Evolutionary conservation across 2,329 filamentous ascomycete genomes (phyloP).

Genomic region (Aspergillus pseudoviridinutans): DNA sequence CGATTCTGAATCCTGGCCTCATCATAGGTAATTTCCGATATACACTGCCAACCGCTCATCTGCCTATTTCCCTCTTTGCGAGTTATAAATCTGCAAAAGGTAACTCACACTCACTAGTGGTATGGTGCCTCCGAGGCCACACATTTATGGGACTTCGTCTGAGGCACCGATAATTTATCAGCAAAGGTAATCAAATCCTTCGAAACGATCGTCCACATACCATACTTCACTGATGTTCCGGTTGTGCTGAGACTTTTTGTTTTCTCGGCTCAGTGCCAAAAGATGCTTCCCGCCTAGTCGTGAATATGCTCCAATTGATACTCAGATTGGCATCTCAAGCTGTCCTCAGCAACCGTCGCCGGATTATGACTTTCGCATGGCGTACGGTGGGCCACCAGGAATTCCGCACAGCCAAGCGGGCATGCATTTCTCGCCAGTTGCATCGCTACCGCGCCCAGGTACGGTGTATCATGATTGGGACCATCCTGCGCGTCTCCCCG

Average conservation of each 20-base stretch:
- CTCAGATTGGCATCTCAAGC: conserved; percentile 19
- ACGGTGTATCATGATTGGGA: conserved; percentile 34
- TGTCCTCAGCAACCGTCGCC: conserved; percentile 20
- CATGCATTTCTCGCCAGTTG: conserved; percentile 30
- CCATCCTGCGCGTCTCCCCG: conserved; percentile 26
- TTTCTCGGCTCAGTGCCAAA: conserved; percentile 24
- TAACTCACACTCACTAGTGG: conserved; percentile 25
- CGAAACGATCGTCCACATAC: conserved; percentile 1
- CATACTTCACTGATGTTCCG: conserved; percentile 4
- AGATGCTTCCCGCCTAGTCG: conserved; percentile 27
- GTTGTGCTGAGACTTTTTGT: conserved; percentile 15
- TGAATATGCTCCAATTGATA: conserved; percentile 27
- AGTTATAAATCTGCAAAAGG: not conserved
- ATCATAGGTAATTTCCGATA: conserved; percentile 32
- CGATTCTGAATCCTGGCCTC: conserved; percentile 31
- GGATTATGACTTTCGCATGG: conserved; percentile 29
- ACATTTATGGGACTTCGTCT: conserved; percentile 25
- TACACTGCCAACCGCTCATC: conserved; percentile 5
- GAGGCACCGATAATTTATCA: conserved; percentile 32
- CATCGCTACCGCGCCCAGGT: conserved; percentile 24
- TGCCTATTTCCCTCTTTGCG: not conserved
- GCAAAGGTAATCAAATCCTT: conserved; percentile 30
- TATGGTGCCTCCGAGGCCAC: conserved; percentile 27
- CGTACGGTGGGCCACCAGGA: conserved; percentile 26
- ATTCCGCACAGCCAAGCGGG: conserved; percentile 25